Base-by-base conservation (phyloP, 495 filamentous ascomycete species). In the Amorphotheca resinae region DNA sequence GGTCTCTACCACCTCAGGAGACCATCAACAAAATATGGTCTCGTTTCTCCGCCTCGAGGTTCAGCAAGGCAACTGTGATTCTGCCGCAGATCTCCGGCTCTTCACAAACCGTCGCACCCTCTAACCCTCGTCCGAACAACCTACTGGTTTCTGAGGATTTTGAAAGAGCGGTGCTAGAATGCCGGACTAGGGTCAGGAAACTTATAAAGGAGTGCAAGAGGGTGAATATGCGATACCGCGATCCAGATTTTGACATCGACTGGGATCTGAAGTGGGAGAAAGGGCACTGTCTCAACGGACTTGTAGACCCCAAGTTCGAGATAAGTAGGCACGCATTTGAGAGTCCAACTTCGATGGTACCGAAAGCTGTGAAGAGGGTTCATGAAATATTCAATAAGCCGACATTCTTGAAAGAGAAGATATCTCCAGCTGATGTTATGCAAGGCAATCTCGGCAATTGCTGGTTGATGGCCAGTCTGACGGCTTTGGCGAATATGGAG, bases 221-320 rank as follows among this genome's bases (percentile, higher is more conserved):
- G 11, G 67, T 93, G 41, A 95, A 96, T 58, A 79, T 85, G 58
- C 93, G 89, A 58, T 96, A 94, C 54, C 74, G 82, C 1, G 89
- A 96, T 62, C 74, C 82, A 17, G 78, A 89, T 59, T 95, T 95
- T 56, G 85, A 95, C 59, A 79, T 96, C 36, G 84, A 87, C 50
- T 44, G 47, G 43, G 51, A 54, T 30, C 25, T 54, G 25, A 49
- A 49, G 28, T 46, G 38, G 38, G 64, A 63, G 16, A 59, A 54
- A 16, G 66, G 73, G 44, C 62, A 82, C 60, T 82, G 71, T 53
- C 64, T 87, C 31, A 73, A 82, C 65, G 69, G 76, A 30, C 62
- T 89, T 48, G 54, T 48, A 46, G 17, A 43, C n/a, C 44, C 7
- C 42, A 48, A 30, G 26, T 49, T 53, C 18, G 59, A 50, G 15